Percentiles rank a stretch among this genome's conserved stretches.
phyloP scores from a whole-genome alignment of 371 early-diverging fungal species.

The Dinochytrium kinnereticum region DNA sequence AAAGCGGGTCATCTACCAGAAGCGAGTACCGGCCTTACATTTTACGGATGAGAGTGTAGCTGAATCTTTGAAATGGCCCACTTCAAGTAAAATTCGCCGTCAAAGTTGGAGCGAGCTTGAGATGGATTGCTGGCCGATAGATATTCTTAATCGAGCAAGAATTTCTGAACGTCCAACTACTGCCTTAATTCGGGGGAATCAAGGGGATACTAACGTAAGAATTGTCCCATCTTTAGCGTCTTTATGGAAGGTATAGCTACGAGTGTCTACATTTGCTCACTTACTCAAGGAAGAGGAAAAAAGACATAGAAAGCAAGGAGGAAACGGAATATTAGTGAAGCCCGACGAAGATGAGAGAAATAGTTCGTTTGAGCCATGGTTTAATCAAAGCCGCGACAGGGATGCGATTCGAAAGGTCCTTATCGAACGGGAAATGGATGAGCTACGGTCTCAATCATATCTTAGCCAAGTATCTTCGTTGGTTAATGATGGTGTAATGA shows the following conservation, averaged over 20 bases:
- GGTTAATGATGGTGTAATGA: slow-evolving; percentile 42
- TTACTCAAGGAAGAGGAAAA: slow-evolving; percentile 38
- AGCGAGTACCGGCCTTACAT: too few relatives aligned
- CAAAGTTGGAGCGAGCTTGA: slow-evolving; percentile 80
- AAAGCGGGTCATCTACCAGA: too few relatives aligned
- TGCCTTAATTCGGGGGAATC: slow-evolving; percentile 20
- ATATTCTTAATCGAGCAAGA: slow-evolving; percentile 71
- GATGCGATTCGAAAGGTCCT: not conserved
- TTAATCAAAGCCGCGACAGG: slow-evolving; percentile 24
- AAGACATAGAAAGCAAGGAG: slow-evolving; percentile 5
- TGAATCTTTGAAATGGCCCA: slow-evolving; percentile 23
- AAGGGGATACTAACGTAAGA: slow-evolving; percentile 36
- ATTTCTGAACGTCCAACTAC: slow-evolving; percentile 60
- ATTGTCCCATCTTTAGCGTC: slow-evolving; percentile 63
- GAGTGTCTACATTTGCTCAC: not conserved
- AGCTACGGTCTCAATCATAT: not conserved
- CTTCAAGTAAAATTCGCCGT: slow-evolving; percentile 24
- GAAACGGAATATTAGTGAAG: not conserved
- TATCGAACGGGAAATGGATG: not conserved
- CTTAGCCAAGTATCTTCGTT: not conserved
- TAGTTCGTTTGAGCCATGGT: slow-evolving; percentile 30
- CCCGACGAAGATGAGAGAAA: slow-evolving; percentile 23
- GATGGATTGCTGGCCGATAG: slow-evolving; percentile 65
- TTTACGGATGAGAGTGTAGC: too few relatives aligned
- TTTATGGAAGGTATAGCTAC: slow-evolving; percentile 58